These are phyloP conservation scores for Taphrina betulina DNA, from an alignment of 1,139 yeast genomes.

Conservation along the genomic window DNA sequence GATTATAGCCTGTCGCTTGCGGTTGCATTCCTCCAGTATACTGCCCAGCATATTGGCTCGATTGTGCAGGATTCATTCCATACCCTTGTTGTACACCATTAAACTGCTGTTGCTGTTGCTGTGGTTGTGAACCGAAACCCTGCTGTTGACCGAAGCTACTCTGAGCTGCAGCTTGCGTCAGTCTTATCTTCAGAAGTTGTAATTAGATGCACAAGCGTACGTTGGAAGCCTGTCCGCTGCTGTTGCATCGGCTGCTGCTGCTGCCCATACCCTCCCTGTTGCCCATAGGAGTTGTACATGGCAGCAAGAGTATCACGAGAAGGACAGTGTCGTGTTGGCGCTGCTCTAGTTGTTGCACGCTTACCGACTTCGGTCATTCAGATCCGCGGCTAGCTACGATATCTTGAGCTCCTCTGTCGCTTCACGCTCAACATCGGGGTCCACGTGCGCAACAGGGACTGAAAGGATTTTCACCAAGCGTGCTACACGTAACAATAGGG, in stretches of 20 bases:
- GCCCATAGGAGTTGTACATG: constrained; percentile 28
- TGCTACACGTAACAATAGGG: no score
- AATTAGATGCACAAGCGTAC: constrained; percentile 1
- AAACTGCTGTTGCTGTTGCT: constrained; percentile 43
- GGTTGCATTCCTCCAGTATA: constrained; percentile 34
- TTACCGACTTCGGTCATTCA: no score
- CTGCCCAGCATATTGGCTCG: background rate
- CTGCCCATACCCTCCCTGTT: constrained; percentile 4
- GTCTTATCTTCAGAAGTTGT: background rate
- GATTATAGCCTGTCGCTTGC: constrained; percentile 41
- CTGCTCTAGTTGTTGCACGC: no score
- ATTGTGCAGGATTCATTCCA: constrained; percentile 30
- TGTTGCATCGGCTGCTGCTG: constrained; percentile 24
- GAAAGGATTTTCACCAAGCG: no score
- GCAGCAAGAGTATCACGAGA: no score
- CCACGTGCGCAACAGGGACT: no score
- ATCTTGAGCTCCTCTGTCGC: no score
- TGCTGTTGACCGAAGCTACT: constrained; percentile 15
- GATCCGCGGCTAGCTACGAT: no score
- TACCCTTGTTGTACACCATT: constrained; percentile 42
- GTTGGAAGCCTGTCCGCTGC: constrained; percentile 31
- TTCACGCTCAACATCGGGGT: no score
- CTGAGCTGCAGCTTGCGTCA: constrained; percentile 10
- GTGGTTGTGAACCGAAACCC: constrained; percentile 41
- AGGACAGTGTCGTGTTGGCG: no score